These are phyloP conservation scores for Tolypocladium endophyticum DNA, from an alignment of 2,329 filamentous ascomycete species.

Conservation along the genomic window DNA sequence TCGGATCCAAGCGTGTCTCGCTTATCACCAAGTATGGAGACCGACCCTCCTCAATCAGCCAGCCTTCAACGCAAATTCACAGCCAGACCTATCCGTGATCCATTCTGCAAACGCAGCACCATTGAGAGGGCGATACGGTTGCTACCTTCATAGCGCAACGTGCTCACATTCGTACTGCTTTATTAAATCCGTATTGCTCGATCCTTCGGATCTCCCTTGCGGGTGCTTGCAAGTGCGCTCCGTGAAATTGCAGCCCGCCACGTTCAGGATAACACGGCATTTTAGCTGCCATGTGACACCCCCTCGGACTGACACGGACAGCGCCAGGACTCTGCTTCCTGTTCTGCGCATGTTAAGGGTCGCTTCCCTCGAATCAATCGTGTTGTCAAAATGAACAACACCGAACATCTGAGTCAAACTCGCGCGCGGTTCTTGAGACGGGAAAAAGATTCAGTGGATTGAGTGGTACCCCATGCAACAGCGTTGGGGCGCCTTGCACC, in stretches of 20 bases:
- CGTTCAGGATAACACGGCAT: background rate
- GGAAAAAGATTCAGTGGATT: background rate
- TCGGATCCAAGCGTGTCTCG: background rate
- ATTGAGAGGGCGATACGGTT: background rate
- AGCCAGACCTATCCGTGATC: background rate
- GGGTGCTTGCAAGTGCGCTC: background rate
- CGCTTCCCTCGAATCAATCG: background rate
- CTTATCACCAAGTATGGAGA: background rate
- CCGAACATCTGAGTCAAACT: background rate
- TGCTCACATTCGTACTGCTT: background rate
- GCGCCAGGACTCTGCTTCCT: background rate
- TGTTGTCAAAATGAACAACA: background rate
- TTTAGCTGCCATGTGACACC: background rate
- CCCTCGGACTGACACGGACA: background rate
- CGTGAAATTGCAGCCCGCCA: background rate
- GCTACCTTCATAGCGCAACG: no score
- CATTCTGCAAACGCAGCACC: background rate
- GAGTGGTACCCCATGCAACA: background rate
- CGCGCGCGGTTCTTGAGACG: background rate
- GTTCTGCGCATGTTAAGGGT: background rate
- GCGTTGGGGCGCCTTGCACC: background rate
- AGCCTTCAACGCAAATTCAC: background rate
- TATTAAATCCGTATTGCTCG: background rate
- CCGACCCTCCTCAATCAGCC: background rate
- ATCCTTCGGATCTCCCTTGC: background rate